Evolutionary conservation across 495 filamentous ascomycete species (phyloP).

Genomic region (Aspergillus olivimuriae): DNA sequence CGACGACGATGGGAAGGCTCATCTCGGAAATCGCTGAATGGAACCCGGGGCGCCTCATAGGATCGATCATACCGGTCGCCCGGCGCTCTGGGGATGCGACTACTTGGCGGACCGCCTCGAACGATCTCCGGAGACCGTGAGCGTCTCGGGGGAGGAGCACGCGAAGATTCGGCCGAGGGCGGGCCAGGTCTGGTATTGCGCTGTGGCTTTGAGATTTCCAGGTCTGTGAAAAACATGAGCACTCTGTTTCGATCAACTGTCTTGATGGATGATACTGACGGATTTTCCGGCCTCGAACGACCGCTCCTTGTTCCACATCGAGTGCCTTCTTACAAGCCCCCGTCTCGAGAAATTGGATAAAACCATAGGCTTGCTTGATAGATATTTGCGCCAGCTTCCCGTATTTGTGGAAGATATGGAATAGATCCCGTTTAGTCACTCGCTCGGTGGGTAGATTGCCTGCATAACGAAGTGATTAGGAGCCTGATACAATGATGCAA

Average conservation of each 20-base stretch:
- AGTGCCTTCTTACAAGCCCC: conserved; percentile 67
- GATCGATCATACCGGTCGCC: conserved; percentile 41
- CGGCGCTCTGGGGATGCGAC: conserved; percentile 24
- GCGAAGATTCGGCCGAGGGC: conserved; percentile 31
- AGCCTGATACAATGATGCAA: conserved; percentile 5
- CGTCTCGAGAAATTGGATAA: conserved; percentile 85
- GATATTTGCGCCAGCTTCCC: conserved; percentile 91
- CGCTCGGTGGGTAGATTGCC: conserved; percentile 91
- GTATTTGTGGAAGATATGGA: conserved; percentile 79
- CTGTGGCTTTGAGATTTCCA: conserved; percentile 88
- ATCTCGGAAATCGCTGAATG: conserved; percentile 45
- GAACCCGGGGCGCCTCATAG: conserved; percentile 30
- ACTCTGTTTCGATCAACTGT: too few relatives aligned
- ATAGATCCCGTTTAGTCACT: conserved; percentile 89
- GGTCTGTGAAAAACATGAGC: conserved; percentile 65
- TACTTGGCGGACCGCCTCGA: conserved; percentile 39
- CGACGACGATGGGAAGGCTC: conserved; percentile 43
- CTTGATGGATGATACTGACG: conserved; percentile 65
- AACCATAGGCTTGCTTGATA: conserved; percentile 94
- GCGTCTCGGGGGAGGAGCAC: conserved; percentile 40
- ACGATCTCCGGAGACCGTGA: conserved; percentile 68
- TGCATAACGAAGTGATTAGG: conserved; percentile 22
- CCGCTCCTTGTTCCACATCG: conserved; percentile 66
- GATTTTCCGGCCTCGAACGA: conserved; percentile 79
- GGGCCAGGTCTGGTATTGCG: conserved; percentile 57